These are phyloP conservation scores for Coleophoma cylindrospora DNA, from an alignment of 2,329 filamentous ascomycete species.

Conservation along the genomic window DNA sequence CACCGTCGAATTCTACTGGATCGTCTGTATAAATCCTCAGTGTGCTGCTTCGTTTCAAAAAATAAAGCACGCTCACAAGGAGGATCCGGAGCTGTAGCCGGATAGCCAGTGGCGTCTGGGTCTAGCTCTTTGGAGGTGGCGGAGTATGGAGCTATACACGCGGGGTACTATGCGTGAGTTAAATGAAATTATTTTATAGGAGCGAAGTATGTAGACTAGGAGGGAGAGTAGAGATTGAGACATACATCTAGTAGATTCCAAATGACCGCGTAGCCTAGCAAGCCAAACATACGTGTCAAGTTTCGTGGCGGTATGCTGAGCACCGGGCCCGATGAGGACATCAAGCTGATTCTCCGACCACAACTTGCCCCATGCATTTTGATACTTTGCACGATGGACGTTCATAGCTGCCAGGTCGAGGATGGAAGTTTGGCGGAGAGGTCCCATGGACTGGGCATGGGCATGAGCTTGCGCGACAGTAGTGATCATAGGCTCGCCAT, in stretches of 20 bases:
- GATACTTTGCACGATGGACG: constrained; percentile 19
- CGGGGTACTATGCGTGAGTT: no score
- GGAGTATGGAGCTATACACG: no score
- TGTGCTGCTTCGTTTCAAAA: no score
- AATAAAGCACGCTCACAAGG: no score
- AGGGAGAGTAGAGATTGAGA: not conserved
- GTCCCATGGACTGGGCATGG: constrained; percentile 12
- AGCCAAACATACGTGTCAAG: constrained; percentile 46
- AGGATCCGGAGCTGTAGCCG: no score
- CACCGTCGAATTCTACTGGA: no score
- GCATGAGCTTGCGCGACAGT: not conserved
- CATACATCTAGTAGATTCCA: constrained; percentile 47
- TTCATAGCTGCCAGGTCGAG: constrained; percentile 5
- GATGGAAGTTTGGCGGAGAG: not conserved
- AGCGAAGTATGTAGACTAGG: no score
- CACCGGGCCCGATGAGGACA: constrained; percentile 40
- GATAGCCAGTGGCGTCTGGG: no score
- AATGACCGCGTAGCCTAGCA: constrained; percentile 39
- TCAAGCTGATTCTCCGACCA: constrained; percentile 40
- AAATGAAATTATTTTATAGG: no score
- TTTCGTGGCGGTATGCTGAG: constrained; percentile 43
- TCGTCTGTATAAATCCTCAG: no score
- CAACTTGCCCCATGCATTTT: constrained; percentile 34
- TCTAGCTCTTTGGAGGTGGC: no score
- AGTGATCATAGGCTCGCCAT: not conserved